Evolutionary conservation across 1,139 yeast genomes (phyloP).

Genomic region (Sugiyamaella novakii): DNA sequence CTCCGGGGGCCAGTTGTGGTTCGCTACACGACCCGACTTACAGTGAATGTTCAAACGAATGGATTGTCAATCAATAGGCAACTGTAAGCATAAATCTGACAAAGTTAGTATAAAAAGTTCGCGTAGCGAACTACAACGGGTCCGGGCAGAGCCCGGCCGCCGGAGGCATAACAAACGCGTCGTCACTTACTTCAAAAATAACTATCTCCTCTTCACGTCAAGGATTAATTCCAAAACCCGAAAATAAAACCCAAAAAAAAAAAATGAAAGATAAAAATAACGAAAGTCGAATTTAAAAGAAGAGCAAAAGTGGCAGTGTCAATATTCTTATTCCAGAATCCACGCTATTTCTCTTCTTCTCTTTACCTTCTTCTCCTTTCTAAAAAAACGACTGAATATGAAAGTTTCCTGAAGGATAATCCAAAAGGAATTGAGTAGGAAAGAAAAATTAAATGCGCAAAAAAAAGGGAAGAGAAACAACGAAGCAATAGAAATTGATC

Average conservation of each 20-base stretch:
- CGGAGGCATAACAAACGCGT: constrained; percentile 2
- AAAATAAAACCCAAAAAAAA: too few relatives aligned
- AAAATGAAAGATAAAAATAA: not conserved
- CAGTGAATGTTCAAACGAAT: constrained; percentile 5
- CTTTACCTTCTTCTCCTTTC: not conserved
- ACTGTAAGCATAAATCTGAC: not conserved
- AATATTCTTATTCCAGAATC: not conserved
- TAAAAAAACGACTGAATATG: constrained; percentile 2
- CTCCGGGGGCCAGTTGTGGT: constrained; percentile 18
- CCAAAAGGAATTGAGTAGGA: not conserved
- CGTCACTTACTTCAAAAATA: not conserved
- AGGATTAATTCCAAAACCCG: too few relatives aligned
- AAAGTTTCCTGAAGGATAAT: not conserved
- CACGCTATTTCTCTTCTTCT: not conserved
- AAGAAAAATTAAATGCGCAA: not conserved
- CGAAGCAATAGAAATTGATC: constrained; percentile 11
- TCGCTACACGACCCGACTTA: constrained; percentile 7
- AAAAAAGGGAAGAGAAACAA: constrained; percentile 13
- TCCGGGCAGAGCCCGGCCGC: constrained; percentile 7
- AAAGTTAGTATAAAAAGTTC: too few relatives aligned
- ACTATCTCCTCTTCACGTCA: too few relatives aligned
- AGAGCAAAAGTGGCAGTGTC: too few relatives aligned
- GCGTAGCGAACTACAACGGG: not conserved
- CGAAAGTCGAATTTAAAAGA: not conserved
- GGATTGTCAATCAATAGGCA: constrained; percentile 4